phyloP scores from a whole-genome alignment of 2,329 filamentous ascomycete species.

The Emydomyces testavorans region DNA sequence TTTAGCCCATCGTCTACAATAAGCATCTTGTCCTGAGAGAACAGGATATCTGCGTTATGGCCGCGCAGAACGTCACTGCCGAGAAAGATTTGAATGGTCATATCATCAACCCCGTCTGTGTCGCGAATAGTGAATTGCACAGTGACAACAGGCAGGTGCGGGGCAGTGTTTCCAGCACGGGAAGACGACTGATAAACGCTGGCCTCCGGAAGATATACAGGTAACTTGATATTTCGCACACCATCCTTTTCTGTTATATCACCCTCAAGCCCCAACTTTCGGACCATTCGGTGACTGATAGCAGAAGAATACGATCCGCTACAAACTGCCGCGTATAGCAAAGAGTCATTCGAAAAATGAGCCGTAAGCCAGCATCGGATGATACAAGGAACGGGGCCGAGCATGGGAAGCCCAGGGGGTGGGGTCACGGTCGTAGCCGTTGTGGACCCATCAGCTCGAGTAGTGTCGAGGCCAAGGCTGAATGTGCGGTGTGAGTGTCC shows the following conservation, averaged over 20 bases:
- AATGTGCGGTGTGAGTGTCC: conserved; percentile 72
- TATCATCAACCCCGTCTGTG: conserved; percentile 37
- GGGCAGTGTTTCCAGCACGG: conserved; percentile 58
- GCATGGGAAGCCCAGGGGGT: conserved; percentile 70
- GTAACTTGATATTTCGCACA: conserved; percentile 57
- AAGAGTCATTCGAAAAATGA: conserved; percentile 76
- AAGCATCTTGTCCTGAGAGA: conserved; percentile 82
- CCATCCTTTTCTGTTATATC: conserved; percentile 57
- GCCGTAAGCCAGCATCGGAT: conserved; percentile 91
- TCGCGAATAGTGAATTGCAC: conserved; percentile 64
- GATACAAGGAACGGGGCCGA: conserved; percentile 84
- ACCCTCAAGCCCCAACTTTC: conserved; percentile 58
- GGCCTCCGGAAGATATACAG: conserved; percentile 84
- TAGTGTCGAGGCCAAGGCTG: conserved; percentile 67
- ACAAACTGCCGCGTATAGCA: conserved; percentile 85
- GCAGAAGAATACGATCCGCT: conserved; percentile 81
- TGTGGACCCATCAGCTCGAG: conserved; percentile 52
- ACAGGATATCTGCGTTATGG: conserved; percentile 79
- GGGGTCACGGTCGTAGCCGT: conserved; percentile 63
- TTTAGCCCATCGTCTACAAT: conserved; percentile 77
- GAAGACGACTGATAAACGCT: conserved; percentile 62
- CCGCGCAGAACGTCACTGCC: conserved; percentile 78
- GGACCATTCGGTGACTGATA: conserved; percentile 63
- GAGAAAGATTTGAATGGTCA: conserved; percentile 69
- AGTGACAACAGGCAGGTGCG: conserved; percentile 69